Conservation (phyloP, 2,329 filamentous ascomycete genomes). For the Arthrobotrys iridis region DNA sequence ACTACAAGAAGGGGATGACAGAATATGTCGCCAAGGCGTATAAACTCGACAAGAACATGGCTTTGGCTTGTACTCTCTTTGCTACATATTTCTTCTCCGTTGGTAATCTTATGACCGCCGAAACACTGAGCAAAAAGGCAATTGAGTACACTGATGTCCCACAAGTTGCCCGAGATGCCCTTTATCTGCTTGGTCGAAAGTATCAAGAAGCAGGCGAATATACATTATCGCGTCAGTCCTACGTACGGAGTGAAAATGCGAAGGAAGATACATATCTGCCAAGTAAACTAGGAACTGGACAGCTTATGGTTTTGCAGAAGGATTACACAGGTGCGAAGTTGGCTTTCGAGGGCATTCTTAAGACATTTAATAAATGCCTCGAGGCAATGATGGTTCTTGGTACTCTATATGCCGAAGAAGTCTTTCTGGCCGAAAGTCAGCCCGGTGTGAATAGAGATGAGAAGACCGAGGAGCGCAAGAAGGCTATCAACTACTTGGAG, state of each 20-base stretch:
- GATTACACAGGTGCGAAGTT: conserved; percentile 83
- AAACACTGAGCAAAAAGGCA: conserved; percentile 86
- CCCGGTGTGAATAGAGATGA: conserved; percentile 77
- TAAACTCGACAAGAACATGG: conserved; percentile 90
- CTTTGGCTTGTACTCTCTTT: conserved; percentile 89
- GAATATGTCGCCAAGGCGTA: conserved; percentile 93
- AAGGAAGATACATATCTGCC: conserved; percentile 90
- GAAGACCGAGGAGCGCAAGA: conserved; percentile 83
- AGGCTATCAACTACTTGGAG: conserved; percentile 86
- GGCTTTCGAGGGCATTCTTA: conserved; percentile 90
- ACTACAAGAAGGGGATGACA: conserved; percentile 94
- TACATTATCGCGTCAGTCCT: conserved; percentile 82
- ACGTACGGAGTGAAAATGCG: conserved; percentile 88
- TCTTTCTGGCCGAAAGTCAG: conserved; percentile 75
- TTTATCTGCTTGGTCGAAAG: conserved; percentile 92
- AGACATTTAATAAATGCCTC: conserved; percentile 69
- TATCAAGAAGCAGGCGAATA: conserved; percentile 83
- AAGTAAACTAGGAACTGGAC: conserved; percentile 92
- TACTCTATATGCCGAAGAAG: conserved; percentile 91
- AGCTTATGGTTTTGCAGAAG: conserved; percentile 70
- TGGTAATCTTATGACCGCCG: conserved; percentile 81
- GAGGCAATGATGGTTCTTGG: conserved; percentile 94
- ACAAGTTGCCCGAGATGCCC: conserved; percentile 94
- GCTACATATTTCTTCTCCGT: conserved; percentile 87
- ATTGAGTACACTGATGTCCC: conserved; percentile 97